A percentile compares a stretch with the other conserved stretches of the same genome.
These are phyloP conservation scores for Debaryomycetaceae sp. DNA, from an alignment of 1,139 yeast genomes.

Conservation along the genomic window DNA sequence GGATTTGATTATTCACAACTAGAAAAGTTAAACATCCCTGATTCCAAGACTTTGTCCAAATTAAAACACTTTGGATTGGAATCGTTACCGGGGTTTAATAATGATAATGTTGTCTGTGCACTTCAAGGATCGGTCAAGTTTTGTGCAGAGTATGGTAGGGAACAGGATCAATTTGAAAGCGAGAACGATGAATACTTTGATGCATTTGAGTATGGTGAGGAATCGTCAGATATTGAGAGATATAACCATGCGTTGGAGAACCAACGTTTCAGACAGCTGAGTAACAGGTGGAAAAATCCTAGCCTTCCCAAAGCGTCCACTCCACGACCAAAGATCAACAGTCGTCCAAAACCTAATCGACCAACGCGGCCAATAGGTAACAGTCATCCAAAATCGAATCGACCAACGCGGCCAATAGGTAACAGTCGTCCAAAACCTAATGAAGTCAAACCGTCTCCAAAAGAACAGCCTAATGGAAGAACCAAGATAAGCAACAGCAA, in stretches of 20 bases:
- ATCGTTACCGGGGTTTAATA: constrained; percentile 17
- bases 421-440: neutral
- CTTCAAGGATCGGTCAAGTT: constrained; percentile 20
- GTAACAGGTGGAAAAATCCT: neutral
- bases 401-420: neutral
- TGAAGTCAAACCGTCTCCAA: neutral
- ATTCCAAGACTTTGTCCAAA: constrained; percentile 5
- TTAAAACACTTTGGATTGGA: constrained; percentile 1
- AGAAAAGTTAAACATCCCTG: neutral
- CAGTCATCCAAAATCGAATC: neutral
- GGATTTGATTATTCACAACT: neutral
- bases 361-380: neutral
- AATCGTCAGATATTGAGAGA: constrained; percentile 2
- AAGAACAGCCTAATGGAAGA: neutral
- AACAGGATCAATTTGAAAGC: constrained; percentile 3
- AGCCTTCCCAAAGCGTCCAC: neutral
- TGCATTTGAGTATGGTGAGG: neutral
- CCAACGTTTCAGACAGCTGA: neutral
- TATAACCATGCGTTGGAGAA: constrained; percentile 6
- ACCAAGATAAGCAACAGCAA: no score
- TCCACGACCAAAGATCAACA: neutral
- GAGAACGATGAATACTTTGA: neutral
- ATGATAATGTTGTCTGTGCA: constrained; percentile 33
- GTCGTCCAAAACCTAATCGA: neutral
- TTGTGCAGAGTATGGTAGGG: constrained; percentile 21